A percentile compares a stretch with the other conserved stretches of the same genome.
phyloP scores from a whole-genome alignment of 1,139 yeast genomes.

The Magnusiomyces paraingens region DNA sequence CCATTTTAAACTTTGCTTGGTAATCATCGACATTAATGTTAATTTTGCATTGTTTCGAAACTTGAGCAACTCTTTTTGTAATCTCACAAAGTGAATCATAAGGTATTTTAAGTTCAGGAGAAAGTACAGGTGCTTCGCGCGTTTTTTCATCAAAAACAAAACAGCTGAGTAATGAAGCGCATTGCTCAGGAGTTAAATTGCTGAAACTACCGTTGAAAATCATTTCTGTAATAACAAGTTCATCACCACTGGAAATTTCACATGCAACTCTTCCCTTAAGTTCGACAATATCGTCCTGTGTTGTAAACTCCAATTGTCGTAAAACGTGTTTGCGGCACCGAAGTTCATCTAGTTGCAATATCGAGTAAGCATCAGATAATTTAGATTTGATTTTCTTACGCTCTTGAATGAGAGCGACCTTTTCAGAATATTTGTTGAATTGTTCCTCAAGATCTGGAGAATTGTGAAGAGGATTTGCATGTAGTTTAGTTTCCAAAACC shows the following conservation, averaged over 20 bases:
- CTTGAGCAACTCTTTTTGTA: constrained; percentile 85
- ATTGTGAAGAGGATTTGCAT: constrained; percentile 61
- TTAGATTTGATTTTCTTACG: constrained; percentile 50
- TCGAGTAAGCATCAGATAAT: constrained; percentile 26
- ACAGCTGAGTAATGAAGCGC: constrained; percentile 87
- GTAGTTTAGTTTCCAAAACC: constrained; percentile 67
- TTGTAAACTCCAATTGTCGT: constrained; percentile 79
- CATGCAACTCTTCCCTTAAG: constrained; percentile 97
- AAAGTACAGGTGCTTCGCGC: constrained; percentile 76
- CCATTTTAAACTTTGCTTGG: constrained; percentile 82
- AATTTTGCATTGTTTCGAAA: constrained; percentile 80
- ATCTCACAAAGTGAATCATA: constrained; percentile 78
- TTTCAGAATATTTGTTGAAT: constrained; percentile 58
- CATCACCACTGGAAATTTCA: constrained; percentile 90
- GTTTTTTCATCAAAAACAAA: constrained; percentile 96
- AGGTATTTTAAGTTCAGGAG: constrained; percentile 87
- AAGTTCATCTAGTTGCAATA: constrained; percentile 87
- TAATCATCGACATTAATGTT: constrained; percentile 88
- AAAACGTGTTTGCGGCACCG: constrained; percentile 8
- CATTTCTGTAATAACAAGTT: constrained; percentile 45
- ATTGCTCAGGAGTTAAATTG: constrained; percentile 79
- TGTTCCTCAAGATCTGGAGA: constrained; percentile 56
- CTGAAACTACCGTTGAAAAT: constrained; percentile 93
- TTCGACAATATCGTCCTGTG: constrained; percentile 70
- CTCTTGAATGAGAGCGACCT: constrained; percentile 55